Evolutionary conservation across 139 green algal genomes (phyloP).

Genomic region (Tetradesmus obliquus): DNA sequence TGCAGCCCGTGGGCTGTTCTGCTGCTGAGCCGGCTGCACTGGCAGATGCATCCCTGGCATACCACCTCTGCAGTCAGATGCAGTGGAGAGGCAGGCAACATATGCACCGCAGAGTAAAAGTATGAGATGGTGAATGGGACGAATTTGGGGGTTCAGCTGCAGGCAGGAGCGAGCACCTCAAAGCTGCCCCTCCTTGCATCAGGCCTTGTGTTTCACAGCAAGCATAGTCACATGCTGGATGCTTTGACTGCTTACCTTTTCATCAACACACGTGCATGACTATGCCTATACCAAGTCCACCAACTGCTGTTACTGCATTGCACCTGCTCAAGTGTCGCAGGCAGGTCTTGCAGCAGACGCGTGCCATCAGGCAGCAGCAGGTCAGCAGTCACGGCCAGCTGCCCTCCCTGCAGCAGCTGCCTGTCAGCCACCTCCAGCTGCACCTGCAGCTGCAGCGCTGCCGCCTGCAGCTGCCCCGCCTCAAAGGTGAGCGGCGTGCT

Average conservation of each 20-base stretch:
- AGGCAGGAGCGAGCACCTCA: too few relatives aligned
- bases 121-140: too few relatives aligned
- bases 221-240: not conserved
- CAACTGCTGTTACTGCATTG: not conserved
- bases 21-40: not conserved
- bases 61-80: not conserved
- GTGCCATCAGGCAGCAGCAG: constrained; percentile 31
- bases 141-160: too few relatives aligned
- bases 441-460: not conserved
- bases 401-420: not conserved
- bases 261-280: not conserved
- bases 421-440: not conserved
- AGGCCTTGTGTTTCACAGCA: not conserved
- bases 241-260: not conserved
- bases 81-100: not conserved
- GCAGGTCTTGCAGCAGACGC: not conserved
- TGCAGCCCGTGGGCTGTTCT: not conserved
- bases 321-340: constrained; percentile 6
- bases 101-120: too few relatives aligned
- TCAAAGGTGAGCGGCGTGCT: constrained; percentile 49
- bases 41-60: not conserved
- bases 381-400: not conserved
- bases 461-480: not conserved
- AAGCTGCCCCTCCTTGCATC: too few relatives aligned
- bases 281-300: not conserved